These are phyloP conservation scores for Capronia americana DNA, from an alignment of 2,329 filamentous ascomycete species.

Conservation along the genomic window DNA sequence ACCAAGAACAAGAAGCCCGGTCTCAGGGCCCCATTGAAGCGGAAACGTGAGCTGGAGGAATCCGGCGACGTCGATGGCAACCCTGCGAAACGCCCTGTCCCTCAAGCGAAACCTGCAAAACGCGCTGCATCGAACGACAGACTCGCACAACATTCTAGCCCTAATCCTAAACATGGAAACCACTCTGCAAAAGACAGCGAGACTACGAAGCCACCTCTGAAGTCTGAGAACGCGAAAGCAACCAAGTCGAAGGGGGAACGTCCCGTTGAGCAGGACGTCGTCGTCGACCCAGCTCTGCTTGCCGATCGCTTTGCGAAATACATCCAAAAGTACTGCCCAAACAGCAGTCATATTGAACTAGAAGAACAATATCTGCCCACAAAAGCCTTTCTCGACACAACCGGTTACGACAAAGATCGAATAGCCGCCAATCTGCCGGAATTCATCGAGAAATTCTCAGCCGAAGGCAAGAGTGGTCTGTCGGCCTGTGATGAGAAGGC, in stretches of 20 bases:
- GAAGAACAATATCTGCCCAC: constrained; percentile 81
- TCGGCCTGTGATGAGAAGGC: constrained; percentile 72
- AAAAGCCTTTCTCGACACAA: constrained; percentile 80
- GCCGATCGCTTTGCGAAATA: constrained; percentile 85
- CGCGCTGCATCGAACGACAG: background rate
- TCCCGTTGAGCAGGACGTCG: constrained; percentile 60
- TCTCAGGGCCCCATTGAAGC: constrained; percentile 11
- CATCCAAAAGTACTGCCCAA: constrained; percentile 70
- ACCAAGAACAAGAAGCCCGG: constrained; percentile 1
- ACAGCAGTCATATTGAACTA: constrained; percentile 82
- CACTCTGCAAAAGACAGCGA: background rate
- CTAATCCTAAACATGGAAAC: background rate
- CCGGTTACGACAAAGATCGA: constrained; percentile 71
- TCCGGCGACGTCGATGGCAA: constrained; percentile 9
- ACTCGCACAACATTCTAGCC: background rate
- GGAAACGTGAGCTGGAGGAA: constrained; percentile 27
- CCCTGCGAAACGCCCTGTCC: constrained; percentile 3
- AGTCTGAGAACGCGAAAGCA: background rate
- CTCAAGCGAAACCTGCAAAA: background rate
- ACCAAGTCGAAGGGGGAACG: constrained; percentile 48
- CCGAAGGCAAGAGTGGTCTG: constrained; percentile 65
- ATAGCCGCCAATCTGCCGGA: constrained; percentile 74
- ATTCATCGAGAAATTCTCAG: constrained; percentile 71
- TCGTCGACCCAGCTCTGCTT: constrained; percentile 81
- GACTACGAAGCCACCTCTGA: background rate